Evolutionary conservation across 257 asterid species (phyloP), one percentile per base, ranked within the genome.

Genomic region (Misopates orontium): DNA sequence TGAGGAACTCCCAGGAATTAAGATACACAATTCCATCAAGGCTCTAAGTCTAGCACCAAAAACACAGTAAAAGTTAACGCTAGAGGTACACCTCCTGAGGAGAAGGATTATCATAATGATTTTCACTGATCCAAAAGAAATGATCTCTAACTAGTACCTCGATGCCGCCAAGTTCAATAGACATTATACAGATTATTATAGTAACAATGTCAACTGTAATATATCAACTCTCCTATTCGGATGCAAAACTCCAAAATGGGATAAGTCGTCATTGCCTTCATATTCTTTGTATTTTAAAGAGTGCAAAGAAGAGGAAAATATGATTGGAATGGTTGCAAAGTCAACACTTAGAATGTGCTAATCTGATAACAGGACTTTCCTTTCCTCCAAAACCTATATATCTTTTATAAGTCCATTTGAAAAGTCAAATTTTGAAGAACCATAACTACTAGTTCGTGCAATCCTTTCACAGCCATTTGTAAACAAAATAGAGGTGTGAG

Each of bases 21-120:
- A 81, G 77, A 93, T 90, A 89, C 99, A 93, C 90, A 90, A 77
- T 77, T 90, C 99, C 99, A 93, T 93, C 78, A 84, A 87, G 21
- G 99, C 84, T 75, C 99, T 79, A 64, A 90, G 97, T 75, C 99
- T 93, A 77, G 56, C 57, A 78, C 57, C 70, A 77, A 73, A 14
- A 69, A 68, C 15, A 62, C 40, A 69, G 52, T 61, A 62, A 52
- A 63, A 40, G 47, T 66, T 48, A 42, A 39, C 51, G 50, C n/a
- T 24, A 23, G 48, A 32, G 62, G 32, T 44, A 22, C 24, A 40
- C 50, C 51, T 57, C 51, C 41, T 32, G 54, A 24, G 24, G 45
- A n/a, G 39, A 52, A 66, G 36, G 54, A 23, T 40, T 13, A 25
- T 42, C 22, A 39, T 17, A 47, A 32, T 58, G 8, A 44, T 0